A percentile compares a stretch with the other conserved stretches of the same genome.
phyloP scores from a whole-genome alignment of 2,329 filamentous ascomycete species.

The Coniosporium tulheliwenetii region DNA sequence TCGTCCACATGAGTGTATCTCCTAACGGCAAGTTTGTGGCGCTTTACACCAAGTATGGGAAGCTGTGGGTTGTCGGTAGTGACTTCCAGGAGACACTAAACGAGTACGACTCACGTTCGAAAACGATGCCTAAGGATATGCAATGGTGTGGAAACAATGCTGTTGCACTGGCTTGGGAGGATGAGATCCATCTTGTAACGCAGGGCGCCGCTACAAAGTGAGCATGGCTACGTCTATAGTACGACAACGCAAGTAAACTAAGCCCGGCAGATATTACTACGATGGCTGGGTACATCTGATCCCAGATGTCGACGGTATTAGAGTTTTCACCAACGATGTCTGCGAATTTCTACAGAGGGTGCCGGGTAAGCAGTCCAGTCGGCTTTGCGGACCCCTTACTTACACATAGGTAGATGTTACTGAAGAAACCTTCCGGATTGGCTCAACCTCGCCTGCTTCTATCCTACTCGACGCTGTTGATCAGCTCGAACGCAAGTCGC shows the following conservation, averaged over 20 bases:
- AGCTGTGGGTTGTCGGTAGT: slow-evolving; percentile 82
- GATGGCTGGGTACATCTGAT: slow-evolving; percentile 81
- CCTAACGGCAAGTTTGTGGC: slow-evolving; percentile 81
- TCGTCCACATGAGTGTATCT: slow-evolving; percentile 78
- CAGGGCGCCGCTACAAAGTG: slow-evolving; percentile 55
- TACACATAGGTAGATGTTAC: slow-evolving; percentile 43
- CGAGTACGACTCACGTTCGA: slow-evolving; percentile 79
- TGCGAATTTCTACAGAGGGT: slow-evolving; percentile 97
- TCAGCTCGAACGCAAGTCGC: slow-evolving; percentile 81
- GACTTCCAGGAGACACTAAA: slow-evolving; percentile 88
- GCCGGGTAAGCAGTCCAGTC: slow-evolving; percentile 31
- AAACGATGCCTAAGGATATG: slow-evolving; percentile 71
- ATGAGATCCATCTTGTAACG: slow-evolving; percentile 87
- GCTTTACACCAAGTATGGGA: slow-evolving; percentile 72
- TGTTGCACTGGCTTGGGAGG: slow-evolving; percentile 88
- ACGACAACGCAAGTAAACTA: not conserved
- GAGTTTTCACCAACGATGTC: slow-evolving; percentile 80
- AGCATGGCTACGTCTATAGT: slow-evolving; percentile 3
- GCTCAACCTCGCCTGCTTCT: slow-evolving; percentile 76
- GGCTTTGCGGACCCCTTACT: not conserved
- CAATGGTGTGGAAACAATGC: slow-evolving; percentile 96
- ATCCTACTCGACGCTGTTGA: slow-evolving; percentile 88
- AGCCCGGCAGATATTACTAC: slow-evolving; percentile 56
- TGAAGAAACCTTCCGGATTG: slow-evolving; percentile 76
- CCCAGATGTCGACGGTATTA: slow-evolving; percentile 77